Conservation (phyloP, 306 rosid genomes). For the Begonia fuchsioides region DNA sequence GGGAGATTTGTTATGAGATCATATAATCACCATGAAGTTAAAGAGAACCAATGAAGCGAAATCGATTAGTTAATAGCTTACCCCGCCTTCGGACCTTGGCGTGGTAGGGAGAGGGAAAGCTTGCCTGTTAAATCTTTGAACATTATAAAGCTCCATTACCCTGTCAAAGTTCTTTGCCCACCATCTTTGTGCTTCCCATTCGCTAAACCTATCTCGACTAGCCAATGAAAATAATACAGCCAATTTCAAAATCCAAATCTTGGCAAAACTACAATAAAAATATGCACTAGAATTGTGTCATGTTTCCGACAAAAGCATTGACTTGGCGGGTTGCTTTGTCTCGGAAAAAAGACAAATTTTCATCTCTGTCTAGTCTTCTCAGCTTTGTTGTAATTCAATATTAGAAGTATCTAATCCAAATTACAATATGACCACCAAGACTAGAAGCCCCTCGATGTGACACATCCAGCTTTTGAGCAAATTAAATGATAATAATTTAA, state of each 20-base stretch:
- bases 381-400: no score
- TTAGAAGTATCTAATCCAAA: no score
- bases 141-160: slow-evolving; percentile 90
- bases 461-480: no score
- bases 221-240: slow-evolving; percentile 7
- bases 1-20: neutral
- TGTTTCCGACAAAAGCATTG: no score
- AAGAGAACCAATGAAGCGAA: neutral
- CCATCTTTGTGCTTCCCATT: slow-evolving; percentile 98
- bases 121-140: slow-evolving; percentile 78
- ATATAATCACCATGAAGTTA: no score
- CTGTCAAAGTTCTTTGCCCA: slow-evolving; percentile 90
- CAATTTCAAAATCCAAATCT: slow-evolving; percentile 3
- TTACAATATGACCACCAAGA: no score
- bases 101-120: no score
- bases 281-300: neutral
- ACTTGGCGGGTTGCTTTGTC: no score
- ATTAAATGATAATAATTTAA: no score
- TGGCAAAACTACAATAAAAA: neutral
- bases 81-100: slow-evolving; percentile 93
- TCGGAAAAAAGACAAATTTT: no score
- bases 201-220: slow-evolving; percentile 81
- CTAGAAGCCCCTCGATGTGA: no score
- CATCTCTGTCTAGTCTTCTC: no score
- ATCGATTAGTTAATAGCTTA: slow-evolving; percentile 15